A percentile compares a stretch with the other conserved stretches of the same genome.
Conservation (phyloP, 352 stramenopile species). For the Phytophthora multivora region DNA sequence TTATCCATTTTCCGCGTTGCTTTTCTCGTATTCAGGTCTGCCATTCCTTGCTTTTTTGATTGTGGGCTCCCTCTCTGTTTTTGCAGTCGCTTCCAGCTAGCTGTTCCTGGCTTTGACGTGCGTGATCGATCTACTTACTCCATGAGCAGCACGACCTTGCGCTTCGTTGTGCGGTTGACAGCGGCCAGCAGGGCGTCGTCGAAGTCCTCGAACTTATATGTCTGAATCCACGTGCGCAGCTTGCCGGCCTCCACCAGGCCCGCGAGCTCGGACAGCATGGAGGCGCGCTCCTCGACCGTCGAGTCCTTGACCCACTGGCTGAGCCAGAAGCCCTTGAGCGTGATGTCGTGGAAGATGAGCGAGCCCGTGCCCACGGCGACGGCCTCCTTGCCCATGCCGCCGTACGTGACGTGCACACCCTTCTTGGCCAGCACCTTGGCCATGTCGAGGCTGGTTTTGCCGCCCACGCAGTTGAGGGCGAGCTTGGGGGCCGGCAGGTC, state of each 20-base stretch:
- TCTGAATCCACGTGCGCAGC: constrained; percentile 85
- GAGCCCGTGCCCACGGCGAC: constrained; percentile 68
- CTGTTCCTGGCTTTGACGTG: constrained; percentile 21
- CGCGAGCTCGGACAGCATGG: constrained; percentile 76
- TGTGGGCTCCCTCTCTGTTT: constrained; percentile 21
- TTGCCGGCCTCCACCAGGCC: constrained; percentile 72
- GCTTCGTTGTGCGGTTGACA: constrained; percentile 83
- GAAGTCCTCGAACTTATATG: constrained; percentile 87
- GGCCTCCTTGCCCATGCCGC: constrained; percentile 78
- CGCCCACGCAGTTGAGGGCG: constrained; percentile 82
- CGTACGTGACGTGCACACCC: constrained; percentile 82
- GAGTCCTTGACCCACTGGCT: constrained; percentile 82
- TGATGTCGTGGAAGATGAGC: constrained; percentile 90
- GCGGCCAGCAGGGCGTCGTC: constrained; percentile 72
- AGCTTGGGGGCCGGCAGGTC: constrained; percentile 88
- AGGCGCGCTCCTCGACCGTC: constrained; percentile 58
- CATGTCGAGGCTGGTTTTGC: constrained; percentile 70
- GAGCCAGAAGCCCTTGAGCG: constrained; percentile 88
- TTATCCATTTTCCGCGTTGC: constrained; percentile 32
- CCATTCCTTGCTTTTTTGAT: constrained; percentile 35
- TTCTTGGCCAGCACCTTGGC: constrained; percentile 75
- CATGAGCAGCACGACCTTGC: constrained; percentile 85
- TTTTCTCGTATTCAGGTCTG: constrained; percentile 34
- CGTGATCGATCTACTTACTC: constrained; percentile 49
- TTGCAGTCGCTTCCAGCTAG: constrained; percentile 24